Conservation (phyloP, 1,284 basidiomycete species). For the Rhodotorula glutinis region DNA sequence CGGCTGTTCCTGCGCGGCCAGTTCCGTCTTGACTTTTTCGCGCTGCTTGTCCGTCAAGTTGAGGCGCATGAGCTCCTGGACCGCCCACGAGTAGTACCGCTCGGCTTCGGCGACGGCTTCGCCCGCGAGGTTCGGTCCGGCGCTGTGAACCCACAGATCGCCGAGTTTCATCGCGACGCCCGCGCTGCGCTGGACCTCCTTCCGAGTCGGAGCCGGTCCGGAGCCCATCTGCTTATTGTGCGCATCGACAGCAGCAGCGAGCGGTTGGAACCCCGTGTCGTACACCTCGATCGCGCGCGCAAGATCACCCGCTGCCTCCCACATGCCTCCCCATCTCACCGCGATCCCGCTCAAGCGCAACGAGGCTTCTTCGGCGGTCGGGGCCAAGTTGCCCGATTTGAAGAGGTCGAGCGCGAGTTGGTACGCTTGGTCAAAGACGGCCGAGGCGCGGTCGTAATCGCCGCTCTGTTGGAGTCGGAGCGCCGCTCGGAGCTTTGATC, state of each 20-base stretch:
- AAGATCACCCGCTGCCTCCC: slow-evolving; percentile 29
- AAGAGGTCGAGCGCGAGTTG: slow-evolving; percentile 23
- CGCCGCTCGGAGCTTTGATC: slow-evolving; percentile 34
- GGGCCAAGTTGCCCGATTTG: slow-evolving; percentile 6
- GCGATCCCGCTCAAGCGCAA: slow-evolving; percentile 31
- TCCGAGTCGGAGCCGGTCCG: neutral
- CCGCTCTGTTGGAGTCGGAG: slow-evolving; percentile 13
- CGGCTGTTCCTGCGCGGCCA: slow-evolving; percentile 2
- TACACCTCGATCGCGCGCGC: slow-evolving; percentile 31
- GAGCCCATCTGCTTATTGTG: neutral
- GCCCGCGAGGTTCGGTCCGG: neutral
- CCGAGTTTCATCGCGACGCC: slow-evolving; percentile 36
- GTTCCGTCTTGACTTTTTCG: slow-evolving; percentile 10
- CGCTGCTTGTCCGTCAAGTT: slow-evolving; percentile 27
- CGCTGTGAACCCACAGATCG: slow-evolving; percentile 25
- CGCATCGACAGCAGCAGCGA: slow-evolving; percentile 17
- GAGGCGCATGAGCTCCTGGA: slow-evolving; percentile 35
- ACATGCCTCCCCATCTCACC: slow-evolving; percentile 35
- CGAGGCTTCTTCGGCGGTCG: slow-evolving; percentile 12
- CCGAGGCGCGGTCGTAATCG: slow-evolving; percentile 16
- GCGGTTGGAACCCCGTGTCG: slow-evolving; percentile 28
- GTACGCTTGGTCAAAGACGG: slow-evolving; percentile 33
- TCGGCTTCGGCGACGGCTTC: slow-evolving; percentile 25
- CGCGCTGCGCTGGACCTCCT: slow-evolving; percentile 18
- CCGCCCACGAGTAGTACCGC: slow-evolving; percentile 31